These are phyloP conservation scores for Dactylonectria estremocensis DNA, from an alignment of 2,329 filamentous ascomycete species.

Conservation along the genomic window DNA sequence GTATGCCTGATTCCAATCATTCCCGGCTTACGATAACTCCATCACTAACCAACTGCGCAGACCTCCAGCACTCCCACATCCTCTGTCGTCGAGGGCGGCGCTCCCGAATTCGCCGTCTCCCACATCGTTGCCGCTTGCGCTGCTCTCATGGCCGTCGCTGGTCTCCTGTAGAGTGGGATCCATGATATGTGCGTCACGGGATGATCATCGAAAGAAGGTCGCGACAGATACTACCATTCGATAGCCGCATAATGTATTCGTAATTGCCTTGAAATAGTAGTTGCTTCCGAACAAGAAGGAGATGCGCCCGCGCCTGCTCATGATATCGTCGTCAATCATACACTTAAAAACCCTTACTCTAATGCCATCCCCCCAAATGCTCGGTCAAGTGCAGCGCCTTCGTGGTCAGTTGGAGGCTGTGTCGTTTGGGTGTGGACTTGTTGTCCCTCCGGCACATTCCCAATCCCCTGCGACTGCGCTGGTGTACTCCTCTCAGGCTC, in stretches of 20 bases:
- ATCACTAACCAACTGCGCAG: conserved; percentile 12
- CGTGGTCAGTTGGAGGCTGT: conserved; percentile 58
- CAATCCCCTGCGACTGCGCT: conserved; percentile 48
- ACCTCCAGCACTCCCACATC: conserved; percentile 30
- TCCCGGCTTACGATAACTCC: too few species aligned
- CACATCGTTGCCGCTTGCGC: conserved; percentile 29
- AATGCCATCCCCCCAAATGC: conserved; percentile 68
- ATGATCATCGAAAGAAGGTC: background rate
- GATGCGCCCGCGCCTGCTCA: conserved; percentile 20
- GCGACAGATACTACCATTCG: conserved; percentile 15
- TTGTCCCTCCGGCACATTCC: conserved; percentile 30
- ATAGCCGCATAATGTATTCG: conserved; percentile 24
- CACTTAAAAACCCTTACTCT: conserved; percentile 40
- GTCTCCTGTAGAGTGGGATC: conserved; percentile 28
- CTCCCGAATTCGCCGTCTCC: conserved; percentile 29
- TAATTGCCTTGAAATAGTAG: conserved; percentile 24
- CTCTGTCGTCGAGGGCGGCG: conserved; percentile 24
- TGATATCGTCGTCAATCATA: conserved; percentile 33
- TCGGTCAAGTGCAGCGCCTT: conserved; percentile 71
- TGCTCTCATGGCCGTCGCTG: conserved; percentile 32
- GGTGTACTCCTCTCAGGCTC: conserved; percentile 72
- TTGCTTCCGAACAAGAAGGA: conserved; percentile 16
- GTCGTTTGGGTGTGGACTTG: conserved; percentile 34
- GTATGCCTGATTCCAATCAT: conserved; percentile 9
- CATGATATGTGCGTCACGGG: background rate